Evolutionary conservation across 2,329 filamentous ascomycete species (phyloP), one percentile per base, ranked within the genome.

Genomic region (Emergomyces pasteurianus): DNA sequence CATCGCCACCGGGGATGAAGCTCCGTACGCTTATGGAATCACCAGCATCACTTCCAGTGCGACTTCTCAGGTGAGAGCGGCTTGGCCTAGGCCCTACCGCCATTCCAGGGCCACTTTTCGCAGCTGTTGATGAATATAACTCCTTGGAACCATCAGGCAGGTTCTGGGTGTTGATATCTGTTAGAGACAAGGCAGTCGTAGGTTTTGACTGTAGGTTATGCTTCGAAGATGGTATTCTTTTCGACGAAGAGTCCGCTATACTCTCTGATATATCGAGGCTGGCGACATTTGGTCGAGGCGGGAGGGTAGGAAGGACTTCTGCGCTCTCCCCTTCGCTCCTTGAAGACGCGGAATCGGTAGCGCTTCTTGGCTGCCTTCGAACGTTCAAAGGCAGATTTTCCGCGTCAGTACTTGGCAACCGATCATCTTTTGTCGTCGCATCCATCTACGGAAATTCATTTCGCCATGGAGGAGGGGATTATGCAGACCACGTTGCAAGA

Each of bases 161-260:
- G 1, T 86, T 85, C 57, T 92, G 80, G 0, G 88, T 89, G 67
- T 90, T 87, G 60, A 92, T 86, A 66, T 92, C 91, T 63, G 91
- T 81, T 18, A 90, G 82, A 0, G 90, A 92, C 16, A 97, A 70
- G 10, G 91, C 91, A 0, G 91, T 96, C 3, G 92, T 96, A 55
- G 92, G 85, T 62, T 84, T 85, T 1, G 87, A 85, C 61, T 78
- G 75, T 28, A 80, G 67, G 38, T 67, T 70, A 34, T 73, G 66
- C 58, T 71, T 71, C 36, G 69, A 64, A n/a, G 68, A 62, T 36
- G 70, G 71, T 31, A 73, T 72, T 3, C 72, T 68, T 12, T 72
- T 63, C 52, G 73, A 67, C 53, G 74, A 61, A 63, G 70, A 67
- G 54, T 66, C 65, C 64, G 67, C 61, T 28, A 56, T 53, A 47